Evolutionary conservation across 2,329 filamentous ascomycete genomes (phyloP), one percentile per base, ranked within the genome.

Genomic region (Epichloe glyceriae): DNA sequence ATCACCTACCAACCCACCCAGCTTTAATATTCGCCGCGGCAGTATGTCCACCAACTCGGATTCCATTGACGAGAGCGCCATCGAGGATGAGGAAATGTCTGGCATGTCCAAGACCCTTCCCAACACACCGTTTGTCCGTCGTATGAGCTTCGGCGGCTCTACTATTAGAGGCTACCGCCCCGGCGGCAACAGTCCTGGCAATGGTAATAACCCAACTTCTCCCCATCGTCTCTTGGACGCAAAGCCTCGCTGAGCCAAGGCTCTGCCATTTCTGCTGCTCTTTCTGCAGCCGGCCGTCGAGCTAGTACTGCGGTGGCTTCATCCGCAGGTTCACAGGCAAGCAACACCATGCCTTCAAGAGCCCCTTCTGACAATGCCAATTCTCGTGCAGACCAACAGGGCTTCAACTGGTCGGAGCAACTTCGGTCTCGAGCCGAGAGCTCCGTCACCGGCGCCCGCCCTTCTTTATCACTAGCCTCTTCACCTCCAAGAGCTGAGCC

Each of bases 391-490:
- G 86, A 88, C 76, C 88, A 93, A 63, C 64, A 67, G 77, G 88
- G 87, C 68, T 95, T 94, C 78, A 95, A 95, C 72, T 95, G 91
- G 86, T 88, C 88, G 65, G 91, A 96, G 74, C 90, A 95, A 73
- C 82, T 96, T 75, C 88, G 89, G 69, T 85, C 83, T 62, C 86
- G 90, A 65, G 90, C 90, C 61, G 88, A 95, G 73, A 90, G 88
- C 69, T 84, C 81, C 61, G 76, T 83, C 52, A 69, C 76, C 42
- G 75, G 74, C 58, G 66, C 47, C 39, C 75, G 79, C 52, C 71
- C 80, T 44, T 76, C 75, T 44, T 82, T 84, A 63, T 74, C 75
- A 45, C 77, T 82, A 59, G 75, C 74, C 51, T 71, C 73, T 50
- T 68, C 65, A 43, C 68, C 64, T 33, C 64, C 64, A 37, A 63